Evolutionary conservation across 2,329 filamentous ascomycete species (phyloP).

Genomic region (Alternaria postmessia): DNA sequence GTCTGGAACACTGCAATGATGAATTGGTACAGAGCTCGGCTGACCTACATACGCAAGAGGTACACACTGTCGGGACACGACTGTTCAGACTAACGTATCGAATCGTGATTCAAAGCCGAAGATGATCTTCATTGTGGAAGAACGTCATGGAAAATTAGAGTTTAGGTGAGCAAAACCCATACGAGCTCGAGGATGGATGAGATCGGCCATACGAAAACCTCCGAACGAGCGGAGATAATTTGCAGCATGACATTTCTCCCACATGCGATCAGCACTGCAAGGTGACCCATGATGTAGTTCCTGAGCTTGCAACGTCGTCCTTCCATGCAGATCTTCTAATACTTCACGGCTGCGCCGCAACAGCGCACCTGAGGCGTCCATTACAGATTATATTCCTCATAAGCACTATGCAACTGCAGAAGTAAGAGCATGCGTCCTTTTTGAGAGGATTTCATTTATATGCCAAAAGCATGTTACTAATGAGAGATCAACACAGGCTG

Average conservation of each 20-base stretch:
- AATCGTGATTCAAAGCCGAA: neutral
- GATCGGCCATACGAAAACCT: neutral
- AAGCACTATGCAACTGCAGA: neutral
- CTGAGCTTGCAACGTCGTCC: neutral
- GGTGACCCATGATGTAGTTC: neutral
- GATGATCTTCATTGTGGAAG: neutral
- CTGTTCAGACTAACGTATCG: neutral
- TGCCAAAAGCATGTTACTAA: neutral
- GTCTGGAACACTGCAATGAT: neutral
- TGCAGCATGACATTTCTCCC: neutral
- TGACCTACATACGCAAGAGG: neutral
- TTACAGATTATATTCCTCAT: neutral
- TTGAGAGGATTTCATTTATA: neutral
- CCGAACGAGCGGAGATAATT: neutral
- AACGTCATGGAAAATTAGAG: neutral
- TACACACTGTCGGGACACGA: neutral
- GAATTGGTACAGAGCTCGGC: neutral
- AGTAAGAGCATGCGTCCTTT: neutral
- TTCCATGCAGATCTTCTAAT: neutral
- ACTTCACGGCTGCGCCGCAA: neutral
- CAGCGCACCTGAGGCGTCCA: neutral
- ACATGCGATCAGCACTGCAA: neutral
- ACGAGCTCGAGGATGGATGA: neutral
- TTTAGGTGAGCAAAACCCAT: neutral
- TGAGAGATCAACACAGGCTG: neutral